Conservation (phyloP, 495 filamentous ascomycete species). For the Schizothecium vesticola region DNA sequence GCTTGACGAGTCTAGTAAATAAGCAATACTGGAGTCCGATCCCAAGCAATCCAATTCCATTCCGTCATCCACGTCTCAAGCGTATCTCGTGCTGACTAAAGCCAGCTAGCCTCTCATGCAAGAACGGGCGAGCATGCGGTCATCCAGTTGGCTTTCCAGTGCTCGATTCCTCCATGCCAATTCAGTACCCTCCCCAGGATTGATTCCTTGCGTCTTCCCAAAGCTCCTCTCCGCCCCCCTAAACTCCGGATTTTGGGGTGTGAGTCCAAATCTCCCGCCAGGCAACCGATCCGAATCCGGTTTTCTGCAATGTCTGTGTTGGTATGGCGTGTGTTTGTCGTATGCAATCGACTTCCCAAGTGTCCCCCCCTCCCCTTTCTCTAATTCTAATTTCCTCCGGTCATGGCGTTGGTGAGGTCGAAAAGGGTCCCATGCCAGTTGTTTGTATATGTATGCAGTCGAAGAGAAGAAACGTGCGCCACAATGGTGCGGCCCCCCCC, state of each 20-base stretch:
- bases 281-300: background rate
- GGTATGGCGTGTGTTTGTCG: background rate
- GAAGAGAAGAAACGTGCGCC: background rate
- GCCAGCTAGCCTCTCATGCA: background rate
- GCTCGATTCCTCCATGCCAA: background rate
- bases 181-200: background rate
- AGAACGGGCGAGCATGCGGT: background rate
- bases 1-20: background rate
- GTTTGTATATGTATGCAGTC: background rate
- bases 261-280: background rate
- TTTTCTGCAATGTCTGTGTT: background rate
- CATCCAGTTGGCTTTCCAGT: background rate
- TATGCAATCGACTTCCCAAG: background rate
- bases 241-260: background rate
- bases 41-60: background rate
- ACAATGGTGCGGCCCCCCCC: background rate
- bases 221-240: background rate
- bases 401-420: background rate
- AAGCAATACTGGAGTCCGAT: background rate
- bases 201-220: background rate
- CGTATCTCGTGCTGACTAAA: background rate
- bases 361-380: background rate
- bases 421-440: background rate
- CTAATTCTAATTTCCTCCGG: background rate
- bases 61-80: background rate